These are phyloP conservation scores for Nitzschia inconspicua DNA, from an alignment of 108 stramenopile species.

Conservation along the genomic window DNA sequence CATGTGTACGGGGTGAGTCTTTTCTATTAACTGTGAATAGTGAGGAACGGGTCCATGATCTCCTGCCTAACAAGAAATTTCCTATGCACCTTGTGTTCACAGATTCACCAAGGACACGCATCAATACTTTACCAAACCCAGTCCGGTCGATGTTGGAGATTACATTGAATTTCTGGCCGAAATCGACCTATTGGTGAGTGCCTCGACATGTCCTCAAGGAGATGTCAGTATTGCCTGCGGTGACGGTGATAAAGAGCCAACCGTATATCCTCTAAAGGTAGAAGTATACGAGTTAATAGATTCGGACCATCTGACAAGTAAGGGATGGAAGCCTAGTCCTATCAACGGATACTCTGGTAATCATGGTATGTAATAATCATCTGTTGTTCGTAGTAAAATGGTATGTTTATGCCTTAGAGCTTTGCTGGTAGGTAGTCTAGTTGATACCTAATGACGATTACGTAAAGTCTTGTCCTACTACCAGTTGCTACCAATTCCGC, in stretches of 20 bases:
- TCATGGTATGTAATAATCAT: constrained; percentile 35
- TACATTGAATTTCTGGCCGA: constrained; percentile 66
- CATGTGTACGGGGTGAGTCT: constrained; percentile 69
- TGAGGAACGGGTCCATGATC: too few species aligned
- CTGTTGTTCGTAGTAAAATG: too few species aligned
- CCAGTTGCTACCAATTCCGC: too few species aligned
- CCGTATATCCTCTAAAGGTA: constrained; percentile 41
- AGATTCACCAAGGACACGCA: constrained; percentile 50
- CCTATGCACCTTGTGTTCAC: too few species aligned
- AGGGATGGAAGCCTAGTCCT: constrained; percentile 41
- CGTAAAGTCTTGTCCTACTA: too few species aligned
- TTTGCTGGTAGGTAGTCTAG: too few species aligned
- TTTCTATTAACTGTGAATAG: too few species aligned
- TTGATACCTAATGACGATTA: too few species aligned
- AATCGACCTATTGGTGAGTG: constrained; percentile 44
- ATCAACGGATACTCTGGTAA: constrained; percentile 40
- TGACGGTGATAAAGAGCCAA: constrained; percentile 28
- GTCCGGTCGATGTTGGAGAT: constrained; percentile 60
- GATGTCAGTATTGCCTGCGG: constrained; percentile 59
- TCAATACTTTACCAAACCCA: constrained; percentile 64
- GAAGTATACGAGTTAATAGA: constrained; percentile 39
- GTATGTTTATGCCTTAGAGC: too few species aligned
- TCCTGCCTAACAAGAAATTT: too few species aligned
- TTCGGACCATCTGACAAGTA: constrained; percentile 12
- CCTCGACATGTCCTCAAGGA: constrained; percentile 57